Percentiles rank a stretch among this genome's conserved stretches.
Evolutionary conservation across 495 filamentous ascomycete genomes (phyloP).

Genomic region (Neurospora sp.): DNA sequence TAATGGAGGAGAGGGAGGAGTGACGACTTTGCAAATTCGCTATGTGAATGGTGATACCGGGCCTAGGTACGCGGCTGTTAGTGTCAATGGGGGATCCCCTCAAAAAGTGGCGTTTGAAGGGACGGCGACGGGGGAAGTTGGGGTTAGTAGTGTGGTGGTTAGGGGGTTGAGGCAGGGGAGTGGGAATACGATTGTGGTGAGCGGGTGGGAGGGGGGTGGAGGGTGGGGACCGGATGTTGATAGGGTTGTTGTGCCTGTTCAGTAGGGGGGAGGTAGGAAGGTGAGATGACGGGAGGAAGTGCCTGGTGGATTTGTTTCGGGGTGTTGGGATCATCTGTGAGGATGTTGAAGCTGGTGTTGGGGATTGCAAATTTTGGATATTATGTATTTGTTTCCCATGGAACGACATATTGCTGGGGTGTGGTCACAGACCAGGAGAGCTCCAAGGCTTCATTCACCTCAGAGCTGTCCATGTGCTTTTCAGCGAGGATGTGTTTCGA

Average conservation of each 20-base stretch:
- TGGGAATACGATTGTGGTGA: slow-evolving; percentile 39
- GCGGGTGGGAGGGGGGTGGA: slow-evolving; percentile 26
- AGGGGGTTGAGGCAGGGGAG: slow-evolving; percentile 30
- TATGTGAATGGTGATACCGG: too few relatives aligned
- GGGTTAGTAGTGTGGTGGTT: slow-evolving; percentile 31
- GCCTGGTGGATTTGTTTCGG: too few relatives aligned
- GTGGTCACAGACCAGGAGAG: too few relatives aligned
- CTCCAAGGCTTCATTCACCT: too few relatives aligned
- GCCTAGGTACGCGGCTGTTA: slow-evolving; percentile 30
- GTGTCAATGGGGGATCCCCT: slow-evolving; percentile 43
- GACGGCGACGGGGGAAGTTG: slow-evolving; percentile 23
- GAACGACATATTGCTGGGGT: too few relatives aligned
- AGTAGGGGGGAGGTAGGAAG: neutral
- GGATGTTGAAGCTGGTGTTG: too few relatives aligned
- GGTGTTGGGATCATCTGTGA: too few relatives aligned
- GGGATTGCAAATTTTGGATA: too few relatives aligned
- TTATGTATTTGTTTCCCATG: too few relatives aligned
- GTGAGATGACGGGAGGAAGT: too few relatives aligned
- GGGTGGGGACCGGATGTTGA: slow-evolving; percentile 49
- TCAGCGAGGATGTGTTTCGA: too few relatives aligned
- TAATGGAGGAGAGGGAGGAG: slow-evolving; percentile 17
- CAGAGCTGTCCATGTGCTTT: too few relatives aligned
- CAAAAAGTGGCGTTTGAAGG: slow-evolving; percentile 39
- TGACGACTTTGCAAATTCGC: slow-evolving; percentile 21
- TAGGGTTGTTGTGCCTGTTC: slow-evolving; percentile 42